Conservation (phyloP, 2,329 filamentous ascomycete genomes). For the Neobulgaria alba region DNA sequence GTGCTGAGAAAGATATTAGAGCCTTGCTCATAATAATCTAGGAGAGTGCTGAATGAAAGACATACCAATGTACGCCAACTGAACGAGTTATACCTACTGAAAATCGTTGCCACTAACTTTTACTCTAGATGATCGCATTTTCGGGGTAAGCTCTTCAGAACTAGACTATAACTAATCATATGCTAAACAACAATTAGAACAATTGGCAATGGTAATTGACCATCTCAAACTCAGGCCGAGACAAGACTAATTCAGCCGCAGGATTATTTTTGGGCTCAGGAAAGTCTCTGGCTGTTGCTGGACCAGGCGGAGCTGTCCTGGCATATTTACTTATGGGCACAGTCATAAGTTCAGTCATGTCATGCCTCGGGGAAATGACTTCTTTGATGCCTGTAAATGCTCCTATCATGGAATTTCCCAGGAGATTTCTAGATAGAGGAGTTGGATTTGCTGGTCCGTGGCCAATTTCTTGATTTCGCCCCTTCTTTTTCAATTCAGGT, state of each 20-base stretch:
- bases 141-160: constrained; percentile 29
- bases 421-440: constrained; percentile 31
- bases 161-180: constrained; percentile 3
- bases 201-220: constrained; percentile 35
- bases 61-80: constrained; percentile 31
- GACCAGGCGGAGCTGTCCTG: constrained; percentile 34
- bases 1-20: background rate
- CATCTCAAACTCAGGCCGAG: no score
- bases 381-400: constrained; percentile 34
- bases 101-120: background rate
- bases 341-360: constrained; percentile 35
- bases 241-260: constrained; percentile 6
- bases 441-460: constrained; percentile 28
- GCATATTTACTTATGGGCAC: constrained; percentile 35
- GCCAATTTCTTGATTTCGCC: background rate
- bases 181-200: constrained; percentile 22
- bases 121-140: constrained; percentile 35
- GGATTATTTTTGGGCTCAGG: constrained; percentile 35
- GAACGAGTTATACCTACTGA: background rate
- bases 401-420: constrained; percentile 33
- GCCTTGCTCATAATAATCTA: constrained; percentile 10
- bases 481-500: background rate
- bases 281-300: constrained; percentile 32
- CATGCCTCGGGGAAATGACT: constrained; percentile 35
- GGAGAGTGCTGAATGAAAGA: constrained; percentile 34